Evolutionary conservation across 2,329 filamentous ascomycete genomes (phyloP).

Genomic region (Truncatella angustata): DNA sequence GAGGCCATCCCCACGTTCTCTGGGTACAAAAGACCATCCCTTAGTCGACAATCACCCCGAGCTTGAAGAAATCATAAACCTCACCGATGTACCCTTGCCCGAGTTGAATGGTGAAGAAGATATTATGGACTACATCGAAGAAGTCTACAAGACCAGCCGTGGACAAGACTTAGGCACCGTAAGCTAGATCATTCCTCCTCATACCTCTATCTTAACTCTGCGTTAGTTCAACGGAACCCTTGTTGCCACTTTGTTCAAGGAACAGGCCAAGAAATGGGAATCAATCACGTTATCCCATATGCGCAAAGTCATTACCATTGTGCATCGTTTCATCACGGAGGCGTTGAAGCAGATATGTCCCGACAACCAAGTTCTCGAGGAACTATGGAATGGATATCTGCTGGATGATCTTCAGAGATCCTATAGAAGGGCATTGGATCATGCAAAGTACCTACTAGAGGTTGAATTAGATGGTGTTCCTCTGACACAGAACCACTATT

Average conservation of each 20-base stretch:
- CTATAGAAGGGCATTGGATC: conserved; percentile 42
- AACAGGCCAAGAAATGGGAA: conserved; percentile 48
- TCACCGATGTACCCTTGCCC: background rate
- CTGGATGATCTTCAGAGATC: conserved; percentile 38
- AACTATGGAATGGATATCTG: conserved; percentile 36
- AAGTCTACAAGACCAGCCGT: conserved; percentile 38
- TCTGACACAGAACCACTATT: conserved; percentile 50
- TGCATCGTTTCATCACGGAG: conserved; percentile 43
- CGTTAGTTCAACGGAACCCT: conserved; percentile 23
- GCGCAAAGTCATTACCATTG: conserved; percentile 37
- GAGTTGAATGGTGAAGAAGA: conserved; percentile 9
- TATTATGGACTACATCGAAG: conserved; percentile 45
- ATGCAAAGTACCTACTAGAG: conserved; percentile 43
- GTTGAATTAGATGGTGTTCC: conserved; percentile 45
- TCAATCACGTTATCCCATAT: conserved; percentile 42
- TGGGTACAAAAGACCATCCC: background rate
- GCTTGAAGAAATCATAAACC: background rate
- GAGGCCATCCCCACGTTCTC: background rate
- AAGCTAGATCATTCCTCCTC: conserved; percentile 6
- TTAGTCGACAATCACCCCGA: background rate
- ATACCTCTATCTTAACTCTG: background rate
- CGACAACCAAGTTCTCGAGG: conserved; percentile 37
- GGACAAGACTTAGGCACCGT: conserved; percentile 41
- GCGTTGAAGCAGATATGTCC: conserved; percentile 38
- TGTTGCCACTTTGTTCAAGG: conserved; percentile 40